Conservation (phyloP, 257 asterid genomes). For the Fraxinus cuspidata region DNA sequence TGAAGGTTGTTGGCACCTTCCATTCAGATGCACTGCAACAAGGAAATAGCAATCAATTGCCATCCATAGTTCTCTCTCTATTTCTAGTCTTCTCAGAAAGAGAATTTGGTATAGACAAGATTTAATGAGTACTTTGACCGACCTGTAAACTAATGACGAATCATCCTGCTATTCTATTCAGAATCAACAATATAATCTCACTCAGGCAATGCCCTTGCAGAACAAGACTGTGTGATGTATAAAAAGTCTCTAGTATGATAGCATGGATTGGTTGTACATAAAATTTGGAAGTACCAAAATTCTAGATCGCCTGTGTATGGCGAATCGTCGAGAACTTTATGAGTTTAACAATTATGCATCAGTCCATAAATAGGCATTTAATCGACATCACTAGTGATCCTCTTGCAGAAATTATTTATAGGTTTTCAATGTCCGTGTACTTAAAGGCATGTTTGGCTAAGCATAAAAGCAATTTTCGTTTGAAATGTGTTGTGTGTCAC, state of each 20-base stretch:
- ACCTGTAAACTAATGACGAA: neutral
- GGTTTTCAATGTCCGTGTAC: neutral
- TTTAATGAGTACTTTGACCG: neutral
- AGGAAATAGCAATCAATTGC: neutral
- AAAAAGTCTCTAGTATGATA: neutral
- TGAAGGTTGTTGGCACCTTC: conserved; percentile 78
- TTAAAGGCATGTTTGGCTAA: neutral
- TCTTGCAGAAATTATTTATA: neutral
- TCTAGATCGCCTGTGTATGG: neutral
- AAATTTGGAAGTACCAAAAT: neutral
- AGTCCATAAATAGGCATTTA: neutral
- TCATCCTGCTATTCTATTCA: neutral
- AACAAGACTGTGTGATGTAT: neutral
- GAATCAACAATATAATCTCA: neutral
- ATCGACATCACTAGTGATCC: neutral
- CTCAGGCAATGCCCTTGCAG: neutral
- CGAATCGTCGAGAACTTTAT: neutral
- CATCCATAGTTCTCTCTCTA: neutral
- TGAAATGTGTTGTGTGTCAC: neutral
- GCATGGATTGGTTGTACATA: neutral
- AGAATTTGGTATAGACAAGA: neutral
- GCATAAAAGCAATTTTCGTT: neutral
- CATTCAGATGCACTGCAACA: conserved; percentile 68
- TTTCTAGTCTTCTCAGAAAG: neutral
- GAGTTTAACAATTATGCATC: neutral